Percentiles rank a stretch among this genome's conserved stretches.
These are phyloP conservation scores for Pulveroboletus sp. DNA, from an alignment of 768 basidiomycete genomes.

Conservation along the genomic window DNA sequence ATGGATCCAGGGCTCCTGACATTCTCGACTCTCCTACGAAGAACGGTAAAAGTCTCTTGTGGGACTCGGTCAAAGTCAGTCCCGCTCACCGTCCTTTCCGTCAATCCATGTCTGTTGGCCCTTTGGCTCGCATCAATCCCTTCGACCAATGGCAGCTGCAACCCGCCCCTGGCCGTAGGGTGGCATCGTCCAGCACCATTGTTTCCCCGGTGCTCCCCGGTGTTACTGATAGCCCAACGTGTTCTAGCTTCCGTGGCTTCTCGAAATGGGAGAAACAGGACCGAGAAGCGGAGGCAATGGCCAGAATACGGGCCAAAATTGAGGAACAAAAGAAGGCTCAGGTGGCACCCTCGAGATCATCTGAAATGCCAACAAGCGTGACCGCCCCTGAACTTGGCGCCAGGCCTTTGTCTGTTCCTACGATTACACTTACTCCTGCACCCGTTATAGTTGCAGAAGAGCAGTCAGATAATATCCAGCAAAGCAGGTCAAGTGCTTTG, in stretches of 20 bases:
- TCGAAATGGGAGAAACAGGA: constrained; percentile 89
- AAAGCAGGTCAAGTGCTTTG: constrained; percentile 14
- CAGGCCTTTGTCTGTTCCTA: constrained; percentile 24
- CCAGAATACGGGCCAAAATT: constrained; percentile 56
- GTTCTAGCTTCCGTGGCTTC: constrained; percentile 43
- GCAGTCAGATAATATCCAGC: constrained; percentile 2
- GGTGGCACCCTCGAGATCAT: constrained; percentile 32
- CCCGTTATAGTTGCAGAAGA: constrained; percentile 7
- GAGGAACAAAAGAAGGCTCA: constrained; percentile 43
- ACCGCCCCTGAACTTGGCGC: constrained; percentile 21
- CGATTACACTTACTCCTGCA: constrained; percentile 28
- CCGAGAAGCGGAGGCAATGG: constrained; percentile 74
- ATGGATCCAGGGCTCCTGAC: constrained; percentile 43
- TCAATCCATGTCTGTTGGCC: constrained; percentile 44
- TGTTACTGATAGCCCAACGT: constrained; percentile 55
- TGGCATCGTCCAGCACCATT: constrained; percentile 35
- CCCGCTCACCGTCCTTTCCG: constrained; percentile 41
- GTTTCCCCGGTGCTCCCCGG: constrained; percentile 28
- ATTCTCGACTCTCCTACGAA: constrained; percentile 35
- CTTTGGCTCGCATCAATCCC: constrained; percentile 47
- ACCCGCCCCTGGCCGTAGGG: constrained; percentile 42
- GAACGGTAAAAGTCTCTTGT: constrained; percentile 65
- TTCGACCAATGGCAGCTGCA: constrained; percentile 36
- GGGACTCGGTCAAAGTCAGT: constrained; percentile 54
- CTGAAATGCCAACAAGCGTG: constrained; percentile 29